Base-by-base conservation (phyloP, 345 rosid genomes). In the Orychophragmus violaceus region DNA sequence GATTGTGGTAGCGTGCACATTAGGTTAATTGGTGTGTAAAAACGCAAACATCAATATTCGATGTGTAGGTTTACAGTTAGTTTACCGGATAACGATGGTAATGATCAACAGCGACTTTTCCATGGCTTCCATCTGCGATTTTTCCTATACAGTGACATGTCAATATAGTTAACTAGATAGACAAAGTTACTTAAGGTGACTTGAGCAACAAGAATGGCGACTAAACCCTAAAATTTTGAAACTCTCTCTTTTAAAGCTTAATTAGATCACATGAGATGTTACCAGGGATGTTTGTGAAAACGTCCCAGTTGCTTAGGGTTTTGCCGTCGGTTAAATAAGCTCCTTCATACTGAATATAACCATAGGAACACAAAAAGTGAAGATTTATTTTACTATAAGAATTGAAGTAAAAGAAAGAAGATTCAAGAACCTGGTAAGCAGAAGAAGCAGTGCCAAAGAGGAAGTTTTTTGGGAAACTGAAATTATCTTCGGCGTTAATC, bases 391-490 rank as follows among this genome's bases (percentile, higher is more conserved):
- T 10, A 2, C 22, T 36, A n/a, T n/a, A 24, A 58, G 49, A 2
- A 37, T 10, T 29, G 21, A 52, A 68, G 56, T 17, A 59, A 44
- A 17, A n/a, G 18, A 46, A 11, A 36, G 7, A 19, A 48, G n/a
- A 23, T 6, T 8, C 6, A 17, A 9, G 66, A 61, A 87, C 90
- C 90, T 90, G 91, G 63, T 86, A 86, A 35, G 95, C 78, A 70
- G 91, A 88, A 50, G 97, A 84, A 13, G 96, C 89, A 14, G 93
- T 82, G 64, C 95, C 93, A 54, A 86, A 84, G 62, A 91, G 85
- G 72, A 91, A 88, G 70, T 69, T 49, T 14, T 53, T 21, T 1
- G 89, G 85, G 53, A 87, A 80, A 4, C 67, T 0, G 11, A 51
- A 68, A 48, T 0, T 52, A 14, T 57, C 61, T 49, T 29, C 36